phyloP scores from a whole-genome alignment of 1,139 yeast genomes.

The Arxiozyma slooffiae region DNA sequence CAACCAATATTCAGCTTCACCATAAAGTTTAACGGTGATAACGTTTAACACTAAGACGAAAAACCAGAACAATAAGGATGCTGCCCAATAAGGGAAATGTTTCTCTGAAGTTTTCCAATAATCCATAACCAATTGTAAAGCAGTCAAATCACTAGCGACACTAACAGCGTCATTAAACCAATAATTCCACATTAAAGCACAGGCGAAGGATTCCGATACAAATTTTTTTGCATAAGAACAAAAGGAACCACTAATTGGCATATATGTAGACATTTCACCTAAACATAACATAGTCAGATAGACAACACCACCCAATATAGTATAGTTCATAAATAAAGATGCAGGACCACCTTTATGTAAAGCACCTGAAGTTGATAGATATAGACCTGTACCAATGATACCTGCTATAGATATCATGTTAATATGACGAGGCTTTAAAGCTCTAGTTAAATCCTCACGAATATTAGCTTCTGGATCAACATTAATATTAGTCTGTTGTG shows the following conservation, averaged over 20 bases:
- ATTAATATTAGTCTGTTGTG: not conserved
- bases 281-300: slow-evolving; percentile 50
- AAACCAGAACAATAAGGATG: slow-evolving; percentile 51
- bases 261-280: slow-evolving; percentile 57
- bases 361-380: slow-evolving; percentile 53
- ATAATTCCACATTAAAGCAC: slow-evolving; percentile 52
- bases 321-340: slow-evolving; percentile 47
- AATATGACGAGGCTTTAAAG: slow-evolving; percentile 44
- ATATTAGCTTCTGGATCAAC: slow-evolving; percentile 13
- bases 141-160: slow-evolving; percentile 53
- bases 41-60: slow-evolving; percentile 44
- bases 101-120: slow-evolving; percentile 43
- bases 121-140: slow-evolving; percentile 46
- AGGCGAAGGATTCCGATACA: slow-evolving; percentile 54
- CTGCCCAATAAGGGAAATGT: slow-evolving; percentile 47
- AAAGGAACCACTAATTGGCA: slow-evolving; percentile 59
- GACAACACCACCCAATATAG: slow-evolving; percentile 50
- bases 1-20: slow-evolving; percentile 59
- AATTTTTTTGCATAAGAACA: slow-evolving; percentile 50
- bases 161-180: slow-evolving; percentile 59
- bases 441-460: slow-evolving; percentile 29
- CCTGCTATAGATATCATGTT: slow-evolving; percentile 62
- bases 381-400: slow-evolving; percentile 56
- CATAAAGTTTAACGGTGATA: slow-evolving; percentile 47
- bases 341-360: slow-evolving; percentile 57